Evolutionary conservation across 768 basidiomycete species (phyloP).

Genomic region (Lyophyllum shimeji): DNA sequence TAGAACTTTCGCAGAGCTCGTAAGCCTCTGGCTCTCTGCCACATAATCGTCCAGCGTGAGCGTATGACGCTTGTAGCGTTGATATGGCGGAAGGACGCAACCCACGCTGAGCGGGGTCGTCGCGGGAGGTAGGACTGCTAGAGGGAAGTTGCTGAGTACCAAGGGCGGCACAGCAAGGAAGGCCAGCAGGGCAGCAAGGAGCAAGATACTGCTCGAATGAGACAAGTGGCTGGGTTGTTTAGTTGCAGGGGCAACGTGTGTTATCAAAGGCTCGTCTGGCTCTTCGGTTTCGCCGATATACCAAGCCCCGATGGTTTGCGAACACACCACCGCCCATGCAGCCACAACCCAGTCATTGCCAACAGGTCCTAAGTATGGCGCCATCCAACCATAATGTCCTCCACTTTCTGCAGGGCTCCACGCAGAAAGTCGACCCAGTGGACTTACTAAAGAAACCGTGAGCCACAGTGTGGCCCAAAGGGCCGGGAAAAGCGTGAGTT

Average conservation of each 20-base stretch:
- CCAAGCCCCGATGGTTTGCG: conserved; percentile 55
- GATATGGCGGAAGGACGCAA: conserved; percentile 61
- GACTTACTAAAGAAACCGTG: conserved; percentile 51
- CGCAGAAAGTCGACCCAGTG: conserved; percentile 67
- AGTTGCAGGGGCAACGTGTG: conserved; percentile 14
- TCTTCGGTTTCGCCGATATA: conserved; percentile 45
- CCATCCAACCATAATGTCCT: conserved; percentile 64
- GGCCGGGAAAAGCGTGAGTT: conserved; percentile 61
- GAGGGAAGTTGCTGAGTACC: conserved; percentile 38
- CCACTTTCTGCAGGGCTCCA: conserved; percentile 64
- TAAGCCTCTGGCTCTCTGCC: conserved; percentile 49
- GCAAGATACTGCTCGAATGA: conserved; percentile 23
- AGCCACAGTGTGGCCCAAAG: conserved; percentile 70
- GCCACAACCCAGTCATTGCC: conserved; percentile 73
- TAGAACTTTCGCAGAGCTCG: conserved; percentile 49
- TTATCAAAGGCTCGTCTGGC: conserved; percentile 13
- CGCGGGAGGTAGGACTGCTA: conserved; percentile 31
- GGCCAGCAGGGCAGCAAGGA: conserved; percentile 41
- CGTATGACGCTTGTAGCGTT: conserved; percentile 36
- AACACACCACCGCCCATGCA: conserved; percentile 71
- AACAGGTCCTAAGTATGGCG: conserved; percentile 53
- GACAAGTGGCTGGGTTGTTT: conserved; percentile 13
- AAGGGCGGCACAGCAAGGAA: conserved; percentile 59
- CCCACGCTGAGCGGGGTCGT: conserved; percentile 64
- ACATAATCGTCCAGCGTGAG: conserved; percentile 61